Evolutionary conservation across 176 grass and related monocot species (phyloP), one percentile per base, ranked within the genome.

Genomic region (Guadua angustifolia): DNA sequence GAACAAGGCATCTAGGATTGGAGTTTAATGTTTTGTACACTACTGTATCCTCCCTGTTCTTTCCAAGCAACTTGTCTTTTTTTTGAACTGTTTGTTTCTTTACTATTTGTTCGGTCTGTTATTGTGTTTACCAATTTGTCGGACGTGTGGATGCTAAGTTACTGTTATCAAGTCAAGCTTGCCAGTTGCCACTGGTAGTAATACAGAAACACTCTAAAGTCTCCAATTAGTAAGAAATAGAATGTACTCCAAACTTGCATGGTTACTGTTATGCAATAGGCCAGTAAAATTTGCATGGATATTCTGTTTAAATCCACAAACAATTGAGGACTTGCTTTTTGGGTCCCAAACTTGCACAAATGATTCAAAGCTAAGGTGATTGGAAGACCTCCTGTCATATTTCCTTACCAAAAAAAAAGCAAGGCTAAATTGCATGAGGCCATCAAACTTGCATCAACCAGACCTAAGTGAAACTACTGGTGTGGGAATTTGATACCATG

Each of bases 11-110:
- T 86, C 32, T 83, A 78, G 70, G 25, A 5, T 51, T 74, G 56
- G 56, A 62, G 13, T 50, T 38, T 69, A 45, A 29, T 71, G 47
- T 86, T n/a, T n/a, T 70, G 83, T 72, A 82, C 17, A 40, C 36
- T 46, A 71, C 7, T 22, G 25, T 56, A 71, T 17, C 13, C 62
- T 69, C 77, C 24, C 59, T 69, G 83, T 74, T 77, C 45, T 89
- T 89, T 86, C 61, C 71, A 66, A 47, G 72, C 11, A 50, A 77
- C n/a, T 73, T 88, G 67, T 83, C 74, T 46, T 79, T 25, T 25
- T 29, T 84, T 59, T 56, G 49, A 36, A 66, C 38, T 57, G 26
- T 50, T 56, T 51, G 55, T 82, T 80, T 69, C 65, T 69, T 78
- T 72, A 58, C 38, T 86, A 42, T 49, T 49, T 24, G 66, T 49